Percentiles rank a stretch among this genome's conserved stretches.
Conservation (phyloP, 495 filamentous ascomycete genomes). For the Ascobolus immersus region DNA sequence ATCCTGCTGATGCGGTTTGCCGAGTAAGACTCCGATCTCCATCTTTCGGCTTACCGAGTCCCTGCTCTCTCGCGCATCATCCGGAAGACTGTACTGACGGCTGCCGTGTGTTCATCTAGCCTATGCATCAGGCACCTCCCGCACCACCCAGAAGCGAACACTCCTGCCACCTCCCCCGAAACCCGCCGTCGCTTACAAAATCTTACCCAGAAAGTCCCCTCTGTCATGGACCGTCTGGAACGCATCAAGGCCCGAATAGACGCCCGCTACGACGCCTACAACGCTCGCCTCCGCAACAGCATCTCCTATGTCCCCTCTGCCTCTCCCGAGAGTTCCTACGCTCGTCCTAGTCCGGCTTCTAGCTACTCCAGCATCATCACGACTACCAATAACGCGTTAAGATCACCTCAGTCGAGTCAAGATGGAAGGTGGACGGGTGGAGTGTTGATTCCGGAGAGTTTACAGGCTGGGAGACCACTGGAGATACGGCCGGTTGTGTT, state of each 20-base stretch:
- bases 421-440: too few species aligned
- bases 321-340: not conserved
- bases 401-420: too few species aligned
- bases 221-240: constrained; percentile 39
- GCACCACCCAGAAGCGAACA: constrained; percentile 22
- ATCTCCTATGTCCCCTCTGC: not conserved
- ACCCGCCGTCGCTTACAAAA: constrained; percentile 2
- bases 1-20: constrained; percentile 64
- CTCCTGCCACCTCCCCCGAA: too few species aligned
- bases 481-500: too few species aligned
- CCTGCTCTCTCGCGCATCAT: constrained; percentile 2
- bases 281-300: not conserved
- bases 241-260: constrained; percentile 39
- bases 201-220: constrained; percentile 22
- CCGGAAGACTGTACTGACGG: too few species aligned
- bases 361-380: too few species aligned
- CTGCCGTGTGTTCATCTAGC: too few species aligned
- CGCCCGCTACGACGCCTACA: constrained; percentile 29
- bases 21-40: constrained; percentile 10
- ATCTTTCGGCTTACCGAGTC: not conserved
- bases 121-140: constrained; percentile 18
- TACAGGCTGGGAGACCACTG: too few species aligned
- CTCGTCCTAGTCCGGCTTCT: too few species aligned
- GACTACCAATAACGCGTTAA: too few species aligned
- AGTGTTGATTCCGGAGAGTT: too few species aligned